Evolutionary conservation across 2,329 filamentous ascomycete genomes (phyloP), one percentile per base, ranked within the genome.

Genomic region (Tolypocladium nubicola): DNA sequence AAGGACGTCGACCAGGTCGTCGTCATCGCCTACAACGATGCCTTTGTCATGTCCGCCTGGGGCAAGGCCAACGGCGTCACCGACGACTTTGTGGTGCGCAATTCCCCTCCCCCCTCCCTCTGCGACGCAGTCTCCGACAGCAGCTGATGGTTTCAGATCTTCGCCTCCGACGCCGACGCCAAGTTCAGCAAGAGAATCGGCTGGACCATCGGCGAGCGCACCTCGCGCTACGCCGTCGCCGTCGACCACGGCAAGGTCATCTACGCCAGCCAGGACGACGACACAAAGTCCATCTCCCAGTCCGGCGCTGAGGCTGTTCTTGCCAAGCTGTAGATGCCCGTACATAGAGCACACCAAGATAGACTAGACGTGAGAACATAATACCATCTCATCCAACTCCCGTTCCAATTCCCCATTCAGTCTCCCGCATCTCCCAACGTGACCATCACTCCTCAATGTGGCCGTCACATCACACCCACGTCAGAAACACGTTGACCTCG

Each of bases 31-130:
- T 87, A 78, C 78, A 96, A 96, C 75, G 91, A 96, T 75, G 78
- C 86, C 62, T 95, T 80, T 70, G 90, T 96, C 72, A 93, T 93
- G 89, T 86, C 84, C 66, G 90, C 88, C 56, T 94, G 89, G 89
- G 87, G 85, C 75, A 96, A 96, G 82, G 90, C 90, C 68, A 93
- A 95, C 75, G 80, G 80, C 56, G 79, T 93, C 68, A 86, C 82
- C 68, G 84, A 85, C 62, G 86, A 93, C 65, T 79, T 72, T 58
- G 79, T 83, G 63, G 79, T 82, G 65, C 65, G 79, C 71, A 56
- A 35, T 26, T n/a, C n/a, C n/a, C n/a, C n/a, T n/a, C n/a, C n/a
- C n/a, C n/a, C 3, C 40, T 39, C n/a, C 59, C 14, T 54, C 33
- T 43, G 58, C 58, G 47, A 37, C 3, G 37, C 11, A 19, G 23